These are phyloP conservation scores for Metschnikowia dekortorum DNA, from an alignment of 805 yeast genomes.

Conservation along the genomic window DNA sequence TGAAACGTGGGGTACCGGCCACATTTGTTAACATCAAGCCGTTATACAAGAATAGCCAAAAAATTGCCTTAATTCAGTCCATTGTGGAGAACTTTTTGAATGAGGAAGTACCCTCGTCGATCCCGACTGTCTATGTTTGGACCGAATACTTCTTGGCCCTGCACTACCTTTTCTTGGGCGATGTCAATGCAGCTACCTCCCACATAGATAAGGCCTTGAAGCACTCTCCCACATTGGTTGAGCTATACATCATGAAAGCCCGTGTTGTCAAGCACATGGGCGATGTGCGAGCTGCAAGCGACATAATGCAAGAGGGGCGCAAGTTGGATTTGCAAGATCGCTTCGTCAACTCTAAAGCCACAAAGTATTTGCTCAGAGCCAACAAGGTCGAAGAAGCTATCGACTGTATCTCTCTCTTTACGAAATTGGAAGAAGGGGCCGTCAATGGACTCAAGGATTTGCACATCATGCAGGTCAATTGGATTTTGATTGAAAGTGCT, in stretches of 20 bases:
- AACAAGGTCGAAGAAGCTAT: constrained; percentile 70
- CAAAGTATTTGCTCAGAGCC: constrained; percentile 78
- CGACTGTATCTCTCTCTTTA: constrained; percentile 70
- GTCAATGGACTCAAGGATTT: constrained; percentile 84
- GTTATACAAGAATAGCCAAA: constrained; percentile 49
- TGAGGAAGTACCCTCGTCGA: constrained; percentile 21
- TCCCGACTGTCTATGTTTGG: constrained; percentile 58
- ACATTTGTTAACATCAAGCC: constrained; percentile 84
- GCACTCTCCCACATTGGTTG: constrained; percentile 83
- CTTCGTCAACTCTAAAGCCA: constrained; percentile 82
- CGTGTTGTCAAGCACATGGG: constrained; percentile 72
- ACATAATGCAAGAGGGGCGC: constrained; percentile 66
- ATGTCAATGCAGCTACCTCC: constrained; percentile 51
- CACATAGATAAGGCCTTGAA: constrained; percentile 58
- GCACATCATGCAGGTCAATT: constrained; percentile 84
- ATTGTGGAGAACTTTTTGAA: constrained; percentile 49
- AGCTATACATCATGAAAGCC: constrained; percentile 74
- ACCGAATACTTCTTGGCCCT: constrained; percentile 73
- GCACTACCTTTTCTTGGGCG: constrained; percentile 57
- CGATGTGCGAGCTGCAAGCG: constrained; percentile 57
- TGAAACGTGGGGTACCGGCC: constrained; percentile 84
- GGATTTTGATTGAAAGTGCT: constrained; percentile 84
- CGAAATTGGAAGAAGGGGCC: constrained; percentile 69
- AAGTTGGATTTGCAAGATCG: constrained; percentile 82
- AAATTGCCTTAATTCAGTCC: constrained; percentile 43